These are phyloP conservation scores for Madurella fahalii DNA, from an alignment of 2,329 filamentous ascomycete species.

Conservation along the genomic window DNA sequence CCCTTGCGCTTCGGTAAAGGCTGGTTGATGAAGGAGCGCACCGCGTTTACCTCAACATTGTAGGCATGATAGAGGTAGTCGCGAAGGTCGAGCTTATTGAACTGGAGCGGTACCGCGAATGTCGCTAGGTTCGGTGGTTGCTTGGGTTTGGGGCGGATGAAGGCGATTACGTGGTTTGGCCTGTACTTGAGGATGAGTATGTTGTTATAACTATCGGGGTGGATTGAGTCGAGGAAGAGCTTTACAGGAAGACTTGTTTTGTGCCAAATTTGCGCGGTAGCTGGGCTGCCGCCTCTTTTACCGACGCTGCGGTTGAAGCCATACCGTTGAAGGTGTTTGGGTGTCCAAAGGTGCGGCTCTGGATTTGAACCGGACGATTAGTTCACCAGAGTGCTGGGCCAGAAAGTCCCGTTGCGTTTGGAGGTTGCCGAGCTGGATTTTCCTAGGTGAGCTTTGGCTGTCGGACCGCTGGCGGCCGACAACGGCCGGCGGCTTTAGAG, in stretches of 20 bases:
- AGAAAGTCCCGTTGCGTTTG: conserved; percentile 1
- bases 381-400: neutral
- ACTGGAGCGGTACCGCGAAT: conserved; percentile 84
- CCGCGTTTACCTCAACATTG: conserved; percentile 63
- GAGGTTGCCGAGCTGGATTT: conserved; percentile 18
- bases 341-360: conserved; percentile 2
- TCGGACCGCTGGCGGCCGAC: conserved; percentile 21
- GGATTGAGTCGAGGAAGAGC: too few species aligned
- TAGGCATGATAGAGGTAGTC: conserved; percentile 92
- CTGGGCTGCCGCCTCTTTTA: conserved; percentile 35
- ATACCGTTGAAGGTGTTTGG: conserved; percentile 1
- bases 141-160: conserved; percentile 66
- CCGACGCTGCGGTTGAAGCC: conserved; percentile 28
- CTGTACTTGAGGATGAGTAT: conserved; percentile 42
- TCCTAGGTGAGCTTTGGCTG: conserved; percentile 5
- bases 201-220: neutral
- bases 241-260: conserved; percentile 54
- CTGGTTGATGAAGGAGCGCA: conserved; percentile 78
- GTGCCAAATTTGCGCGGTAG: conserved; percentile 38
- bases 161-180: conserved; percentile 74
- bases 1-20: conserved; percentile 44
- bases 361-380: conserved; percentile 5
- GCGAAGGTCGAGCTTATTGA: conserved; percentile 94
- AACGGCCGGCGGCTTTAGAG: neutral
- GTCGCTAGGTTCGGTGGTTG: conserved; percentile 77